These are phyloP conservation scores for Wallacemonas collosoma DNA, from an alignment of 208 protist genomes.

Conservation along the genomic window DNA sequence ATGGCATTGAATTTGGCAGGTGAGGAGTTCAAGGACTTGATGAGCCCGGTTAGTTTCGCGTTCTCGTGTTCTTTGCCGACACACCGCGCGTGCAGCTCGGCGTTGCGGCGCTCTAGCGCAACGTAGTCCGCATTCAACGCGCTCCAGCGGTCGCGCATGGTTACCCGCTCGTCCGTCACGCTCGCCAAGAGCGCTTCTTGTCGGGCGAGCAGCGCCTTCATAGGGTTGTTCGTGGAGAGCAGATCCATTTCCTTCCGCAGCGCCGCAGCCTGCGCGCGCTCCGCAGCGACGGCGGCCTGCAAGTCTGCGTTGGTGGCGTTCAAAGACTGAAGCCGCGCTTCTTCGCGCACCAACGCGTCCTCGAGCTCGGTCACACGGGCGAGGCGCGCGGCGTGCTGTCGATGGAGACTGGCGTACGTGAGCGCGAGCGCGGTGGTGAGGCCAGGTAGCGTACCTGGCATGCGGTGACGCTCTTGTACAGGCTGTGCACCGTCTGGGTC, in stretches of 20 bases:
- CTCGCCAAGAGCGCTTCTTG: slow-evolving; percentile 52
- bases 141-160: slow-evolving; percentile 53
- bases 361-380: slow-evolving; percentile 24
- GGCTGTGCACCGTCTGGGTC: background rate
- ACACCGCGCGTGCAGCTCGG: slow-evolving; percentile 73
- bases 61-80: slow-evolving; percentile 72
- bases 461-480: slow-evolving; percentile 14
- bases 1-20: background rate
- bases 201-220: slow-evolving; percentile 57
- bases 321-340: slow-evolving; percentile 25
- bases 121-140: slow-evolving; percentile 65
- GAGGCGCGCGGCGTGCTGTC: slow-evolving; percentile 20
- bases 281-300: slow-evolving; percentile 30
- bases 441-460: slow-evolving; percentile 30
- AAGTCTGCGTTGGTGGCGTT: slow-evolving; percentile 38
- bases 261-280: slow-evolving; percentile 36
- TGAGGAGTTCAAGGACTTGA: slow-evolving; percentile 18
- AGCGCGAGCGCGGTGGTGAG: slow-evolving; percentile 29
- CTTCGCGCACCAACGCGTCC: slow-evolving; percentile 22
- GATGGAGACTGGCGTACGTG: slow-evolving; percentile 29
- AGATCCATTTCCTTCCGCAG: slow-evolving; percentile 37
- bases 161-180: slow-evolving; percentile 60
- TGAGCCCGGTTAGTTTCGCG: slow-evolving; percentile 50
- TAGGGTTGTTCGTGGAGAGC: slow-evolving; percentile 43
- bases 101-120: slow-evolving; percentile 68